Base-by-base conservation (phyloP, 306 rosid species). In the Vicia villosa region DNA sequence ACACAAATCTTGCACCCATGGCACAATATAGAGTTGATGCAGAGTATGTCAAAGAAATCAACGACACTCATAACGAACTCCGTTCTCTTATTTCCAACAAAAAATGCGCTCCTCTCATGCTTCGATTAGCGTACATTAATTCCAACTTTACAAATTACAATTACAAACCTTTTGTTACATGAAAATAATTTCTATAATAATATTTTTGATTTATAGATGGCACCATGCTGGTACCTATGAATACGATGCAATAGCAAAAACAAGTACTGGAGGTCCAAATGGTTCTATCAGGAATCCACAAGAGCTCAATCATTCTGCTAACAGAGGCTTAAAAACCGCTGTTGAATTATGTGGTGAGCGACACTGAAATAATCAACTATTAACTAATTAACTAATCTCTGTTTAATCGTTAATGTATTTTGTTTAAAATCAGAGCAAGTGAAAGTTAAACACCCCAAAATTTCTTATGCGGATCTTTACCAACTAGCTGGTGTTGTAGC, bases 401-500 rank as follows among this genome's bases (percentile, higher is more conserved):
- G 1, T n/a, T 16, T 59, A 58, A 63, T 50, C 3, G 0, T 74
- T 24, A 58, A 36, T 67, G 24, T 14, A 34, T 34, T 34, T 34
- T 34, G 38, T 69, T 32, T 73, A n/a, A 42, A 37, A 49, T 21
- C 74, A 92, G 96, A 86, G 63, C 76, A 83, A 76, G 98, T 90
- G 77, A 92, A 90, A 88, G 70, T 60, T 58, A 88, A 80, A 52
- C 89, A 83, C 75, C 95, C 89, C 5, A 82, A 65, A 38, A 45
- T 88, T 74, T 71, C 96, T 59, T 86, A 89, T 72, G 98, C 96
- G 0, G 96, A 93, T 22, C 81, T 93, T 30, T 90, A 86, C 74
- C 96, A 91, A 96, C 92, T 94, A 37, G 96, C 99, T 78, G 97
- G 99, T 56, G 79, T 94, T 80, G 92, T 94, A 22, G 96, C 97